A percentile compares a stretch with the other conserved stretches of the same genome.
Conservation (phyloP, 2,329 filamentous ascomycete genomes). For the Elsinoe arachidis region DNA sequence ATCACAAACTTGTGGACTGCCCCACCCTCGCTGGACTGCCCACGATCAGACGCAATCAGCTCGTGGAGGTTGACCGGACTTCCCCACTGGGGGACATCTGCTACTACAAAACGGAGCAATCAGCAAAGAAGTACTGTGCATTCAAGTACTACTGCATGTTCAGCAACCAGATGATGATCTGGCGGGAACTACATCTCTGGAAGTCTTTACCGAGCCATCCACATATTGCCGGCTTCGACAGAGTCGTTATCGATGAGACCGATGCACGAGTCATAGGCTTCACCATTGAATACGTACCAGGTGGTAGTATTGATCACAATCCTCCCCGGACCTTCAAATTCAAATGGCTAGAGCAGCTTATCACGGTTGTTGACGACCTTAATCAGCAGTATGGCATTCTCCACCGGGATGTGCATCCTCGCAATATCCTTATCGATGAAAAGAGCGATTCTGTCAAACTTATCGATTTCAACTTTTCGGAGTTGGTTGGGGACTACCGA, state of each 20-base stretch:
- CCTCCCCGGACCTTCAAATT: neutral
- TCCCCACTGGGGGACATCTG: neutral
- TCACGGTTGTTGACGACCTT: neutral
- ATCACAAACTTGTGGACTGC: neutral
- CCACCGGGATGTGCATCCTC: conserved; percentile 2
- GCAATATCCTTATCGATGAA: neutral
- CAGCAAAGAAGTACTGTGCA: neutral
- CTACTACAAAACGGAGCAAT: neutral
- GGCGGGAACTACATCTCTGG: conserved; percentile 4
- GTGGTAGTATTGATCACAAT: neutral
- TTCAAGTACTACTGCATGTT: neutral
- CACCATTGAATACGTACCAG: neutral
- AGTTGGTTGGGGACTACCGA: neutral
- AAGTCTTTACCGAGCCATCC: neutral
- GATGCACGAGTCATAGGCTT: neutral
- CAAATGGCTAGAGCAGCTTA: conserved; percentile 5
- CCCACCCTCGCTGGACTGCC: neutral
- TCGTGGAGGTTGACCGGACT: neutral
- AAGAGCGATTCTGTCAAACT: neutral
- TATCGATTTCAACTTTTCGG: conserved; percentile 5
- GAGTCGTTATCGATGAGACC: neutral
- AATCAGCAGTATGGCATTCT: neutral
- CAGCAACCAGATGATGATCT: neutral
- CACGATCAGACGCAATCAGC: neutral
- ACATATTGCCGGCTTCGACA: neutral